Percentiles rank a stretch among this genome's conserved stretches.
phyloP scores from a whole-genome alignment of 2,329 filamentous ascomycete species.

The Phyllosticta citribraziliensis region DNA sequence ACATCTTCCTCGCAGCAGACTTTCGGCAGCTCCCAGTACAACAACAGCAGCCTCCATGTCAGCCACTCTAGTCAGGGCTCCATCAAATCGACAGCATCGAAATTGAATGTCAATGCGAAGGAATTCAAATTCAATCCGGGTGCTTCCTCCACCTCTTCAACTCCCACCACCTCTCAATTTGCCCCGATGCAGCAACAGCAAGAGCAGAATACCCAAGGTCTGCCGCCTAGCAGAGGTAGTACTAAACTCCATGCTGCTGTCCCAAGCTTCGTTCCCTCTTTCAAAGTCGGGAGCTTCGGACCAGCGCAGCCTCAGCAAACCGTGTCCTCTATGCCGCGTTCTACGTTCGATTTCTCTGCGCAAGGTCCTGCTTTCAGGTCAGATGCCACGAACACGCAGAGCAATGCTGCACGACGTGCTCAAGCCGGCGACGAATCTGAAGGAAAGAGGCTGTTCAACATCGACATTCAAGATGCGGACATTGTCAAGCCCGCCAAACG shows the following conservation, averaged over 20 bases:
- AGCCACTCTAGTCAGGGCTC: conserved; percentile 50
- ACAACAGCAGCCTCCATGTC: conserved; percentile 21
- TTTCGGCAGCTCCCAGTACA: conserved; percentile 54
- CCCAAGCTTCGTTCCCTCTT: conserved; percentile 57
- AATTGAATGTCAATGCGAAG: conserved; percentile 78
- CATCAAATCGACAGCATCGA: conserved; percentile 57
- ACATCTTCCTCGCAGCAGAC: conserved; percentile 28
- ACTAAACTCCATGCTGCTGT: conserved; percentile 60
- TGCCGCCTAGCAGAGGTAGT: conserved; percentile 38
- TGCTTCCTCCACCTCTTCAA: conserved; percentile 34
- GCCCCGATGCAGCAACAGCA: conserved; percentile 23
- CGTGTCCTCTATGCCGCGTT: conserved; percentile 3
- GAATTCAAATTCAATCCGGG: conserved; percentile 68
- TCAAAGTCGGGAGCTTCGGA: conserved; percentile 20
- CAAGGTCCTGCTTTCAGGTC: conserved; percentile 18
- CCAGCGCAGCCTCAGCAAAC: neutral
- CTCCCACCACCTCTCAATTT: conserved; percentile 34
- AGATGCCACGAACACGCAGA: conserved; percentile 26
- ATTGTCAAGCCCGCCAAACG: conserved; percentile 57
- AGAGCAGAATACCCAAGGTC: conserved; percentile 6
- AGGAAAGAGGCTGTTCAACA: conserved; percentile 6
- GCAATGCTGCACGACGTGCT: conserved; percentile 15
- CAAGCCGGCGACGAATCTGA: neutral
- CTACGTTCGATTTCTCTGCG: conserved; percentile 12
- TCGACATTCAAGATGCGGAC: conserved; percentile 44